Percentiles rank a stretch among this genome's conserved stretches.
Conservation (phyloP, 164 flowering plant genomes). For the Liriodendron chinense region DNA sequence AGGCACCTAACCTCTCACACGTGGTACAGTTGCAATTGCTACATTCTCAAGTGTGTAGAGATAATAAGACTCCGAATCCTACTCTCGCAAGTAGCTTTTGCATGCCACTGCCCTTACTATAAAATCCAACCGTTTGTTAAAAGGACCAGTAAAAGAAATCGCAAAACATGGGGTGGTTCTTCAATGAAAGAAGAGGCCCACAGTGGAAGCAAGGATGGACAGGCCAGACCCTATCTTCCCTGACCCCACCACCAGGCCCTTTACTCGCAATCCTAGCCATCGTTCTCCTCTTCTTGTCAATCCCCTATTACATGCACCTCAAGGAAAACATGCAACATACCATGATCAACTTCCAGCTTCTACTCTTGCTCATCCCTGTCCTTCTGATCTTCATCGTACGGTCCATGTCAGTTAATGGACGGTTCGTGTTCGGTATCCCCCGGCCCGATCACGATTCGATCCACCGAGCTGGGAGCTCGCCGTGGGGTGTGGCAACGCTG, state of each 20-base stretch:
- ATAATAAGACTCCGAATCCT: too few relatives aligned
- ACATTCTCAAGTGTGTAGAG: too few relatives aligned
- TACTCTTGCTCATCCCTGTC: slow-evolving; percentile 44
- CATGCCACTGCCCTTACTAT: too few relatives aligned
- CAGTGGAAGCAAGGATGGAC: slow-evolving; percentile 68
- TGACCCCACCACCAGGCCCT: slow-evolving; percentile 52
- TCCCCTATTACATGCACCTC: slow-evolving; percentile 39
- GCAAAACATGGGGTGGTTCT: slow-evolving; percentile 20
- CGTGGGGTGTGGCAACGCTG: slow-evolving; percentile 59
- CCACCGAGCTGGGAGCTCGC: slow-evolving; percentile 32
- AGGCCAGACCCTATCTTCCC: slow-evolving; percentile 37
- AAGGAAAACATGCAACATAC: slow-evolving; percentile 31
- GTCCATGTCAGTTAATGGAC: slow-evolving; percentile 15
- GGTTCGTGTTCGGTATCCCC: slow-evolving; percentile 15
- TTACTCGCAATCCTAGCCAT: slow-evolving; percentile 52
- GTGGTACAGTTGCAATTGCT: too few relatives aligned
- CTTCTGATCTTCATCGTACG: slow-evolving; percentile 32
- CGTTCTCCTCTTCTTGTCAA: slow-evolving; percentile 44
- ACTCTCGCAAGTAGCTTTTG: too few relatives aligned
- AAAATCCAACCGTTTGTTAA: too few relatives aligned
- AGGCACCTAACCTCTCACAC: too few relatives aligned
- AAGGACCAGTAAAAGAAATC: too few relatives aligned
- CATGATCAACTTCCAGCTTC: slow-evolving; percentile 30
- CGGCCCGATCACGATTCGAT: slow-evolving; percentile 8
- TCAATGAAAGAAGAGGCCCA: slow-evolving; percentile 45